Evolutionary conservation across 768 basidiomycete genomes (phyloP).

Genomic region (Boletus speciosus): DNA sequence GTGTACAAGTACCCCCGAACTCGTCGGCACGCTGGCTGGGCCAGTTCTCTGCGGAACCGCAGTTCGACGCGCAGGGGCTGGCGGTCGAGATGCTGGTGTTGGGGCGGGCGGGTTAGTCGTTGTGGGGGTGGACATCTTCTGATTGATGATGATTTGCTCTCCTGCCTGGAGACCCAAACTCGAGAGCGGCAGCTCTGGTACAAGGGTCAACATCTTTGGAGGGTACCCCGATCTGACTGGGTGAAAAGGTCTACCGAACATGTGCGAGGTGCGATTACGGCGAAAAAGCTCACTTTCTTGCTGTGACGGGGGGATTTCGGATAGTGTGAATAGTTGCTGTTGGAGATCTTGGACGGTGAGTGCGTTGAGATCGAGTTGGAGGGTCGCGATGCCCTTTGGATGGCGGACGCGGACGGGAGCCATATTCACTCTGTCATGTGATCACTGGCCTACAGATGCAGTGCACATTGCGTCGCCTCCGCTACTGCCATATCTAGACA

Average conservation of each 20-base stretch:
- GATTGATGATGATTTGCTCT: slow-evolving; percentile 83
- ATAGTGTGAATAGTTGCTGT: slow-evolving; percentile 60
- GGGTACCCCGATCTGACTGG: slow-evolving; percentile 85
- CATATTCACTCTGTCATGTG: slow-evolving; percentile 38
- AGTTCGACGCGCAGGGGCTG: slow-evolving; percentile 13
- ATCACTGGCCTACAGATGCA: too few relatives aligned
- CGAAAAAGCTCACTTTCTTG: slow-evolving; percentile 64
- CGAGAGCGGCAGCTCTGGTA: slow-evolving; percentile 71
- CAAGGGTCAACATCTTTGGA: slow-evolving; percentile 64
- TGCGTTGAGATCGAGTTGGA: slow-evolving; percentile 61
- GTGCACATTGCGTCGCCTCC: slow-evolving; percentile 10
- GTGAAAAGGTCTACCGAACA: background rate
- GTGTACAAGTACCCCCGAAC: slow-evolving; percentile 69
- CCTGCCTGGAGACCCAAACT: slow-evolving; percentile 74
- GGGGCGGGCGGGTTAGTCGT: slow-evolving; percentile 7
- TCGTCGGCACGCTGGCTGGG: slow-evolving; percentile 57
- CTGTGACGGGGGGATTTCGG: slow-evolving; percentile 69
- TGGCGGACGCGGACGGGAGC: slow-evolving; percentile 76
- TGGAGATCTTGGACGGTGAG: slow-evolving; percentile 74
- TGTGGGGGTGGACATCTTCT: slow-evolving; percentile 25
- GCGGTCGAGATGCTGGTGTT: slow-evolving; percentile 11
- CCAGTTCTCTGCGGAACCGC: slow-evolving; percentile 27
- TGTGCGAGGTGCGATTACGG: background rate
- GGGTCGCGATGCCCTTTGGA: slow-evolving; percentile 77
- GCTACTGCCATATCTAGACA: slow-evolving; percentile 10